Base-by-base conservation (phyloP, 2,329 filamentous ascomycete species). In the Phialophora tarda region DNA sequence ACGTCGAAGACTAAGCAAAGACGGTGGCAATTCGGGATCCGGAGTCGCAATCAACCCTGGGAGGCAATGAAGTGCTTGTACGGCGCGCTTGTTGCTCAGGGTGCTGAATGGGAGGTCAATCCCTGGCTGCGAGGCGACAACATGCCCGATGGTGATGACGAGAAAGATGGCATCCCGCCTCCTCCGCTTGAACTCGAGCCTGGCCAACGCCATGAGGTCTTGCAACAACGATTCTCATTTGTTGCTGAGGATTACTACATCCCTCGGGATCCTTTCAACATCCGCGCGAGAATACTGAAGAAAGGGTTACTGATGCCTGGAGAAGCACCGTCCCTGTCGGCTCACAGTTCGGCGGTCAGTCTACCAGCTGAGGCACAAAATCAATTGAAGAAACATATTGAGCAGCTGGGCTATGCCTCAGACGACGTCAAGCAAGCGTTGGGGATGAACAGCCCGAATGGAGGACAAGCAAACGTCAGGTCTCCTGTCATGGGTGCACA, bases 11-110 rank as follows among this genome's bases (percentile, higher is more conserved):
- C 84, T 4, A 93, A 91, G 75, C 91, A 91, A 0, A 91, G 93
- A 17, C 92, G 94, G 71, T 99, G 95, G 95, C 95, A 99, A 77
- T 99, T 99, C 76, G 95, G 95, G 64, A 99, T 99, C 68, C 88
- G 95, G 44, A 97, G 92, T 54, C 88, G 95, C 57, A 99, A 98
- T 75, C 91, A 92, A 63, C 95, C 95, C 0, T 92, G 93, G 74
- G 95, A 99, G 77, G 95, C 95, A 0, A 90, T 99, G 78, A 82
- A 96, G 28, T 97, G 94, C 74, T 95, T 99, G 63, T 97, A 97
- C 83, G 93, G 94, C 77, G 93, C 95, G 0, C 82, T 99, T 51
- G 84, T 89, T 67, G 93, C 93, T 71, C 89, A 97, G 74, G 93
- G 92, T 34, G 95, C 93, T 12, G 89, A 93, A 58, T 98, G 96